Evolutionary conservation across 208 protist genomes (phyloP), one percentile per base, ranked within the genome.

Genomic region (Leishmania gerbilli): DNA sequence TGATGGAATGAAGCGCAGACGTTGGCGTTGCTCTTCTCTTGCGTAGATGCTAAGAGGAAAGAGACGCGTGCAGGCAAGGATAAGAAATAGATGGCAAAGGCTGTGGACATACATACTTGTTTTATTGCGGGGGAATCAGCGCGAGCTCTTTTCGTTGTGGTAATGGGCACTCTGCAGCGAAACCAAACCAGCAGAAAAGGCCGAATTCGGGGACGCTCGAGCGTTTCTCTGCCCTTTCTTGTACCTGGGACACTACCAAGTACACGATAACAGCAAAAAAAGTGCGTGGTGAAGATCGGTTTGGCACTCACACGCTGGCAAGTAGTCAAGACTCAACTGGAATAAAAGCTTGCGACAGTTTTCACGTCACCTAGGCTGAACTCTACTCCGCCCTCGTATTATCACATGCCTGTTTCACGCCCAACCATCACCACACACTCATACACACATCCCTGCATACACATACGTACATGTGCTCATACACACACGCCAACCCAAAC

Each of bases 161-260:
- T 74, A 74, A 53, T 53, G 37, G 69, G 45, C 69, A 47, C 24
- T 53, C 47, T 15, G 45, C 69, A 74, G 69, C 67, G 27, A 47
- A 71, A 71, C 2, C 37, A 42, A 47, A 47, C 31, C 31, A 47
- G 42, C 67, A 71, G 19, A 42, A 71, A 71, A 47, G 67, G 17
- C 31, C 42, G 40, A 1, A 27, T 37, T 17, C 2, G 42, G 67
- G 7, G 40, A 27, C 40, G 40, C 24, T 47, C 27, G 0, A 47
- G 21, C 51, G 42, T 51, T 4, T 53, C 69, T 55, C 34, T 55
- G 40, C 27, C 13, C 27, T 17, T 53, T 47, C 40, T 13, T 17
- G 47, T 6, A 74, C 69, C 24, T 34, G 45, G n/a, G 0, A 27
- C 42, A 34, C 45, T 45, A 31, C 27, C 9, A 24, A 47, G 69